Evolutionary conservation across 2,329 filamentous ascomycete genomes (phyloP).

Genomic region (Fusarium sp.): DNA sequence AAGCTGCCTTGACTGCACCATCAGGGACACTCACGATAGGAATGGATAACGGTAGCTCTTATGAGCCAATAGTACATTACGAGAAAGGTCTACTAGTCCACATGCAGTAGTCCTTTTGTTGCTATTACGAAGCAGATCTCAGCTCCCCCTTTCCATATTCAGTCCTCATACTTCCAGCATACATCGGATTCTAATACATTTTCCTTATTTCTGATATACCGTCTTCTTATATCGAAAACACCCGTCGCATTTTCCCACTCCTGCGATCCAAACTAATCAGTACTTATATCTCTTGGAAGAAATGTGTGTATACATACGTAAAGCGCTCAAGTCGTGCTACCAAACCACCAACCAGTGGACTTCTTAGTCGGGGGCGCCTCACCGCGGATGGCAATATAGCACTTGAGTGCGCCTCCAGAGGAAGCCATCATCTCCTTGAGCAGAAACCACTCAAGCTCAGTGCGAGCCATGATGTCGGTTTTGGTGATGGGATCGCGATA

Average conservation of each 20-base stretch:
- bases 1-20: neutral
- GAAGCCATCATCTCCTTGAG: constrained; percentile 47
- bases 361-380: constrained; percentile 24
- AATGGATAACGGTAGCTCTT: neutral
- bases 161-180: constrained; percentile 1
- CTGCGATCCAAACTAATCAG: neutral
- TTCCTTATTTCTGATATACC: neutral
- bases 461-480: constrained; percentile 42
- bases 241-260: neutral
- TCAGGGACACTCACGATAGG: neutral
- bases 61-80: neutral
- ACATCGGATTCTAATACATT: constrained; percentile 6
- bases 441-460: constrained; percentile 45
- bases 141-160: neutral
- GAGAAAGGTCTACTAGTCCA: neutral
- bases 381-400: constrained; percentile 43
- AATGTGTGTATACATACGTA: neutral
- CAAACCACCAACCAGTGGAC: constrained; percentile 38
- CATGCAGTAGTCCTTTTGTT: neutral
- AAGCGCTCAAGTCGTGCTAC: constrained; percentile 17
- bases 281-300: neutral
- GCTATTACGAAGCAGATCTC: neutral
- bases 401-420: constrained; percentile 42
- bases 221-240: neutral
- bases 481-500: constrained; percentile 45